Conservation (phyloP, 129 eudicot species). For the Ambrosia artemisiifolia region DNA sequence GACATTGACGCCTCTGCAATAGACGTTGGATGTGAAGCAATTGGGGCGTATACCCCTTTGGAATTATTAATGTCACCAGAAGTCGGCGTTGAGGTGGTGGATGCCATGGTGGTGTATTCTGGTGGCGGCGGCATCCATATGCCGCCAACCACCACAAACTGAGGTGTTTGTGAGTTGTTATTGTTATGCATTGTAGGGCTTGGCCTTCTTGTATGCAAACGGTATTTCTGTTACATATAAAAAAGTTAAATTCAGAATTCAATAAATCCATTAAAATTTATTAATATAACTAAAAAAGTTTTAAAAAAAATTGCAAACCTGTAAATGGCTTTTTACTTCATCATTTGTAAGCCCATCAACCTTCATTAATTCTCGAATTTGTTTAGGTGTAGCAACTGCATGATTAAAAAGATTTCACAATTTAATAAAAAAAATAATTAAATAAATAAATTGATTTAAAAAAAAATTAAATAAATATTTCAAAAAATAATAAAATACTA, state of each 20-base stretch:
- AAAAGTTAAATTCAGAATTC: background rate
- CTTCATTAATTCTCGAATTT: slow-evolving; percentile 94
- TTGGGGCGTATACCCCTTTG: slow-evolving; percentile 62
- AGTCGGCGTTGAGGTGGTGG: slow-evolving; percentile 24
- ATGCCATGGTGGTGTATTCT: slow-evolving; percentile 45
- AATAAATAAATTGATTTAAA: background rate
- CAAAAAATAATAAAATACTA: slow-evolving; percentile 16
- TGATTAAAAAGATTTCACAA: background rate
- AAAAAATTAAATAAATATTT: background rate
- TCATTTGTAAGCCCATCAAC: slow-evolving; percentile 99
- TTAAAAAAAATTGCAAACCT: slow-evolving; percentile 51
- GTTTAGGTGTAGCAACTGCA: slow-evolving; percentile 98
- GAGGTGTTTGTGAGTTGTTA: slow-evolving; percentile 63
- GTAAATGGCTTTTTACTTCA: slow-evolving; percentile 99
- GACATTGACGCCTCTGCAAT: slow-evolving; percentile 20
- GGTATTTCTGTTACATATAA: slow-evolving; percentile 57
- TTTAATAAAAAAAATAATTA: background rate
- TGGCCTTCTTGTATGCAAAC: slow-evolving; percentile 89
- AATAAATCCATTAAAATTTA: background rate
- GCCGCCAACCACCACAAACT: slow-evolving; percentile 96
- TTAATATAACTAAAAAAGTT: background rate
- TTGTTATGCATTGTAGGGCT: slow-evolving; percentile 50
- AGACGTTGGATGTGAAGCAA: slow-evolving; percentile 45
- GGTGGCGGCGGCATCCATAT: slow-evolving; percentile 98
- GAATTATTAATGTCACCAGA: slow-evolving; percentile 49